phyloP scores from a whole-genome alignment of 306 rosid genomes.

The Cucurbita argyrosperma region DNA sequence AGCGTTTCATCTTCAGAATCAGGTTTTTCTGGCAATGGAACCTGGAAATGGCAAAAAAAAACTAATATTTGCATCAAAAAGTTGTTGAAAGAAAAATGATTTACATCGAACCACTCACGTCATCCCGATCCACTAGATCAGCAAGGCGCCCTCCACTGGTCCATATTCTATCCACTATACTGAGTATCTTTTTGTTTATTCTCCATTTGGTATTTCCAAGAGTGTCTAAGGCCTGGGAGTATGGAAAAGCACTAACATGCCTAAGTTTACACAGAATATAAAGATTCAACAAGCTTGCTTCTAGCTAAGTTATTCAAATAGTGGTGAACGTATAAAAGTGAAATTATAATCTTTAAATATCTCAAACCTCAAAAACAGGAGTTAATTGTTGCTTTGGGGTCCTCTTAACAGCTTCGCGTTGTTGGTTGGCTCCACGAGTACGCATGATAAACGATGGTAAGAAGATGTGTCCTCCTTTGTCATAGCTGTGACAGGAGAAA shows the following conservation, averaged over 20 bases:
- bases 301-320: background rate
- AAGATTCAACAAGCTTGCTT: background rate
- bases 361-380: constrained; percentile 58
- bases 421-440: constrained; percentile 79
- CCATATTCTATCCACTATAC: constrained; percentile 81
- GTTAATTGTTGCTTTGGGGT: constrained; percentile 52
- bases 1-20: constrained; percentile 67
- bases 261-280: background rate
- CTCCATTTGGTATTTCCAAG: constrained; percentile 87
- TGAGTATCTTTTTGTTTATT: constrained; percentile 59
- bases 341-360: constrained; percentile 3
- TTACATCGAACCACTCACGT: constrained; percentile 45
- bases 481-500: constrained; percentile 51
- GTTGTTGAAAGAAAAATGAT: background rate
- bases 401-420: constrained; percentile 77
- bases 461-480: constrained; percentile 80
- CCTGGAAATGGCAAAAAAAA: constrained; percentile 25
- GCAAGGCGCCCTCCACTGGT: constrained; percentile 71
- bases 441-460: constrained; percentile 90
- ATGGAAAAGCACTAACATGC: constrained; percentile 5
- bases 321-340: background rate
- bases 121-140: constrained; percentile 72
- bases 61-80: background rate
- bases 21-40: constrained; percentile 66
- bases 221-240: constrained; percentile 63